Base-by-base conservation (phyloP, 2,329 filamentous ascomycete species). In the Huntiella abstrusa region DNA sequence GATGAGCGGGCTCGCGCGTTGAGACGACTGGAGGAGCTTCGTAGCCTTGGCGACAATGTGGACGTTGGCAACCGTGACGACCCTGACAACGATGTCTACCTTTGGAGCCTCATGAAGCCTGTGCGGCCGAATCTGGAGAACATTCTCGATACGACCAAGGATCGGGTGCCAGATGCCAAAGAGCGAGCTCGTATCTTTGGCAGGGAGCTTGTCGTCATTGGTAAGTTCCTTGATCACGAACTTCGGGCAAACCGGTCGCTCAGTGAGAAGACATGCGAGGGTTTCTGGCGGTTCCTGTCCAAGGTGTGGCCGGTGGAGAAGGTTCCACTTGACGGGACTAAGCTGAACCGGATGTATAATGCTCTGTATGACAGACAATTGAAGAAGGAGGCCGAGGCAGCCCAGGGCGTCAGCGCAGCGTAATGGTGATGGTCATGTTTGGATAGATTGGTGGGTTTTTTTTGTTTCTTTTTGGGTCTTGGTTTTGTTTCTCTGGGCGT, bases 161-260 rank as follows among this genome's bases (percentile, higher is more conserved):
- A 75, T 53, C 70, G 70, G 43, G 71, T 77, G 51, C 74, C 73
- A 46, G 73, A 70, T 22, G 71, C 73, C 54, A 75, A 77, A 52
- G 68, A 73, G 45, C 68, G 77, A 39, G 70, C 77, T 16, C 69
- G 65, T 54, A 68, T 77, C 38, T 71, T 80, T 55, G 77, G 76
- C 53, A 62, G 64, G 22, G 71, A 78, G 55, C 60, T 80, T 34
- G 64, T 77, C 37, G 67, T 67, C 4, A 75, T 80, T 57, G 77
- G 77, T 45, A 69, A 71, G 47, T 78, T 77, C 54, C 70, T 80
- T 51, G 68, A 71, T 43, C 62, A 62, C 50, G 60, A 59, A 48
- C 53, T 64, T 28, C 59, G 66, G 33, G 64, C 64, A 44, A 64
- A 66, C 15, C 41, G 38, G 28, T 55, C 58, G 43, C 59, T 61